Evolutionary conservation across 306 rosid species (phyloP).

Genomic region (Cucumis melo): DNA sequence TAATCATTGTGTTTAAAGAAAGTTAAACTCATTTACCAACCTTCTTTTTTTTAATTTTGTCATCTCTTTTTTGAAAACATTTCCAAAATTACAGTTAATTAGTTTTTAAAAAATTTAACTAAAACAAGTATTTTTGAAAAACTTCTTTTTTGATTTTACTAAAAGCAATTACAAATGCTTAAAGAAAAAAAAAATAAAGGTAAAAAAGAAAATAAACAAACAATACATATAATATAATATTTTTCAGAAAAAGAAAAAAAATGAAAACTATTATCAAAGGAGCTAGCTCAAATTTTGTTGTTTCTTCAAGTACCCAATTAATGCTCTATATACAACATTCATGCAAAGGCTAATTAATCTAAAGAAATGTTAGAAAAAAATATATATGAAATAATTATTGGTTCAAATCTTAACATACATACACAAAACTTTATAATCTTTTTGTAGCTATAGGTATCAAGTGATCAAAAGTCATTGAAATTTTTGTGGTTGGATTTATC

Average conservation of each 20-base stretch:
- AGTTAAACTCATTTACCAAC: background rate
- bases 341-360: background rate
- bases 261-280: too few relatives aligned
- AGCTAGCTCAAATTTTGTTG: too few relatives aligned
- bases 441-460: background rate
- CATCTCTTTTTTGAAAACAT: background rate
- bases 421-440: background rate
- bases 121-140: too few relatives aligned
- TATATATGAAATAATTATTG: background rate
- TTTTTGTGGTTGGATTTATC: constrained; percentile 6
- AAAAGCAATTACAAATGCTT: too few relatives aligned
- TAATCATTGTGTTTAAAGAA: background rate
- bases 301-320: too few relatives aligned
- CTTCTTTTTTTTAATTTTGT: background rate
- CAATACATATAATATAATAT: too few relatives aligned
- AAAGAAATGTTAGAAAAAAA: background rate
- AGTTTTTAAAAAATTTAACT: background rate
- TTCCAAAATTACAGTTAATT: background rate
- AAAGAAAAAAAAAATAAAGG: background rate
- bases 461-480: background rate
- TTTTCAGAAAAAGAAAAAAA: too few relatives aligned
- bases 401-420: background rate
- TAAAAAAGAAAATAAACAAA: too few relatives aligned
- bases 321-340: background rate
- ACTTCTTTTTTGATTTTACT: too few relatives aligned